Evolutionary conservation across 169 alveolate species (phyloP), one percentile per base, ranked within the genome.

Genomic region (Eimeria falciformis): DNA sequence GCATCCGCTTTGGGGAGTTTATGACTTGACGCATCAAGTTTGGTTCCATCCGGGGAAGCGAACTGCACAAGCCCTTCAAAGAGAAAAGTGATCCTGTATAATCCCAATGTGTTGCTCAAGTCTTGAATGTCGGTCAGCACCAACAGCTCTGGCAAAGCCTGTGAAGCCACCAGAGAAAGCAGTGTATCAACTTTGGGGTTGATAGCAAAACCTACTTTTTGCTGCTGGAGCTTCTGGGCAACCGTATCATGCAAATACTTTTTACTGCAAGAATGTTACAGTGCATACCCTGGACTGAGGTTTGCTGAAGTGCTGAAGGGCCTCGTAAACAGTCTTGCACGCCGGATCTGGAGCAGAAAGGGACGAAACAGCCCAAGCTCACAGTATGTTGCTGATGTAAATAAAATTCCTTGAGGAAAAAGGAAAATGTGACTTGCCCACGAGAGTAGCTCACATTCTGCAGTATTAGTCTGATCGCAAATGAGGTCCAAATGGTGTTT

Each of bases 61-160:
- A 87, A 56, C 55, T 77, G 92, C 18, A 87, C 92, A 50, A 77
- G 92, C 43, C 92, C 92, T 69, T 87, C 92, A 40, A 87, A 87
- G 65, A 87, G 56, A 47, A 71, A 23, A 4, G 58, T 40, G 50
- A 87, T 71, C 23, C 92, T 77, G 37, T 46, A 87, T 45, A 87
- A 40, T 11, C 92, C 92, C 2, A 87, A 14, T 0, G 92, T 87
- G 66, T 87, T 87, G 18, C 58, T 53, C 7, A 87, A 23, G 53
- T 87, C 92, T 17, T 58, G 14, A 62, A 87, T 87, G 25, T 87
- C 92, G 18, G 92, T 69, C 56, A 87, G 84, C n/a, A 87, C 92
- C 92, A 87, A 29, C 77, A 87, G 68, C 62, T 78, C 83, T 23
- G 92, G 92, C 29, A 87, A 50, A 23, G 82, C 83, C 92, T 87